Evolutionary conservation across 2,329 filamentous ascomycete species (phyloP).

Genomic region (Ophiocordyceps camponoti-leonardi): DNA sequence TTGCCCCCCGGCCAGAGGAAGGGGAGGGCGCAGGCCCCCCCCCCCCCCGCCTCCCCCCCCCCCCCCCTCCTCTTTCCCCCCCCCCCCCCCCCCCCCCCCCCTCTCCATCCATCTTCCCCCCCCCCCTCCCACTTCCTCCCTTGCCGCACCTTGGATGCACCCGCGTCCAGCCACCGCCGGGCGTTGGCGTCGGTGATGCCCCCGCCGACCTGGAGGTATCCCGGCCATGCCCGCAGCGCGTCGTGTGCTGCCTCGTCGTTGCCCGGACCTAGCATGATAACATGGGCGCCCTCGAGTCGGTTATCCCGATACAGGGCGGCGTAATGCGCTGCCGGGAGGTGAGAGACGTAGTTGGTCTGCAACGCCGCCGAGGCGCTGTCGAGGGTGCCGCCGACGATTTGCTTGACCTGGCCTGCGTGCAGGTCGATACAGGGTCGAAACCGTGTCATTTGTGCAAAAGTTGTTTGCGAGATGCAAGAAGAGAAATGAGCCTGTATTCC

Average conservation of each 20-base stretch:
- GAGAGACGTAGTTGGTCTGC: conserved; percentile 85
- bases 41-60: no score
- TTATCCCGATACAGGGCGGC: conserved; percentile 66
- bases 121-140: no score
- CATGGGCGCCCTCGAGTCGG: conserved; percentile 63
- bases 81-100: no score
- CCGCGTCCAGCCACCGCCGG: conserved; percentile 65
- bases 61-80: no score
- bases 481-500: not conserved
- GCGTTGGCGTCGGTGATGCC: conserved; percentile 82
- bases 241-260: conserved; percentile 68
- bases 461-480: not conserved
- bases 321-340: conserved; percentile 66
- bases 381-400: conserved; percentile 92
- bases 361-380: conserved; percentile 48
- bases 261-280: conserved; percentile 87
- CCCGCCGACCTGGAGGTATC: conserved; percentile 77
- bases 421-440: conserved; percentile 96
- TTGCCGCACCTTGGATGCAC: conserved; percentile 66
- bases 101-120: no score
- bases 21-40: no score
- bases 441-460: conserved; percentile 54
- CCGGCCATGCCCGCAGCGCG: conserved; percentile 63
- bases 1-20: no score
- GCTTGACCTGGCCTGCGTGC: conserved; percentile 93